Conservation (phyloP, 768 basidiomycete species). For the Cubamyces sp. region DNA sequence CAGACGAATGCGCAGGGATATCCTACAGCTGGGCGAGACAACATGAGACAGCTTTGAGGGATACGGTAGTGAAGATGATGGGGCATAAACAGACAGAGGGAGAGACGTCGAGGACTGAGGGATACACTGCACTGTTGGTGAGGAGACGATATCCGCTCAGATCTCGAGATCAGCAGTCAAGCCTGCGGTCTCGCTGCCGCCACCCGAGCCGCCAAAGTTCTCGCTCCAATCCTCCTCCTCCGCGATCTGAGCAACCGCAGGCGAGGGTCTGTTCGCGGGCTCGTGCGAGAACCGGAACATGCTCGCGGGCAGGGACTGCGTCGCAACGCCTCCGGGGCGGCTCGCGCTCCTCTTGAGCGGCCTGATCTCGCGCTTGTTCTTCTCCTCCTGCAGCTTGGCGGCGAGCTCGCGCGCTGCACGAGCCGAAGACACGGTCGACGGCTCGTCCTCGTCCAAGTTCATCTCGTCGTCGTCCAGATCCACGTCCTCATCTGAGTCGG, state of each 20-base stretch:
- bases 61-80: too few species aligned
- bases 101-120: too few species aligned
- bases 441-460: constrained; percentile 13
- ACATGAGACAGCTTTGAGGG: too few species aligned
- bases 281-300: constrained; percentile 25
- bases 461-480: constrained; percentile 21
- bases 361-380: constrained; percentile 23
- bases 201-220: constrained; percentile 6
- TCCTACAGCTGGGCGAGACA: too few species aligned
- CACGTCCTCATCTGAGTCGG: constrained; percentile 17
- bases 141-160: neutral
- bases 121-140: too few species aligned
- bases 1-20: too few species aligned
- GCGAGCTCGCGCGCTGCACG: constrained; percentile 13
- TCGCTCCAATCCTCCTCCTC: constrained; percentile 30
- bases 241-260: constrained; percentile 6
- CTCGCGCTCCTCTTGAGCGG: constrained; percentile 26
- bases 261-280: neutral
- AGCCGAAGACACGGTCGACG: neutral
- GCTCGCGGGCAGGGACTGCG: constrained; percentile 23
- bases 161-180: constrained; percentile 16
- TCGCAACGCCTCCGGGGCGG: constrained; percentile 15
- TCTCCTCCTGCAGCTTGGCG: constrained; percentile 18
- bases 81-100: too few species aligned
- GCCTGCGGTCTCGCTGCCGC: neutral